These are phyloP conservation scores for Yamadazyma kanchanaburiensis DNA, from an alignment of 1,139 yeast genomes.

Conservation along the genomic window DNA sequence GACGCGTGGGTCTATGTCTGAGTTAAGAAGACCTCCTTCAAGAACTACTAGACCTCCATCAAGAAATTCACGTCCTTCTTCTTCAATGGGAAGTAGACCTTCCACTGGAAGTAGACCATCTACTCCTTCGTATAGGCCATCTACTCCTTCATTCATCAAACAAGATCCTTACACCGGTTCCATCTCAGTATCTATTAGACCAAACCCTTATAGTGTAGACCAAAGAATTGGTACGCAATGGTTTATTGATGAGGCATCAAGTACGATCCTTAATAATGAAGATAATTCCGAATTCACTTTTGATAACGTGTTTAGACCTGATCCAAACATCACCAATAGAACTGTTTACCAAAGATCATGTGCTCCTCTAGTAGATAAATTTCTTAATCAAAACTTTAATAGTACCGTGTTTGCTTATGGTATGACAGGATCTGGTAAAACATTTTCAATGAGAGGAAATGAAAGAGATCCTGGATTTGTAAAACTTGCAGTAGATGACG, in stretches of 20 bases:
- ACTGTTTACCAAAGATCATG: slow-evolving; percentile 65
- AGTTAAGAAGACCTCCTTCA: slow-evolving; percentile 22
- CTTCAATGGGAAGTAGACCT: slow-evolving; percentile 15
- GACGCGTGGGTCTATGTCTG: slow-evolving; percentile 17
- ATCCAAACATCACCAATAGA: slow-evolving; percentile 40
- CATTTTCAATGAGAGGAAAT: slow-evolving; percentile 85
- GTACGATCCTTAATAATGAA: slow-evolving; percentile 45
- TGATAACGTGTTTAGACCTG: slow-evolving; percentile 71
- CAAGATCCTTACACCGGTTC: slow-evolving; percentile 48
- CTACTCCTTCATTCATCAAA: slow-evolving; percentile 31
- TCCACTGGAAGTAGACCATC: slow-evolving; percentile 12
- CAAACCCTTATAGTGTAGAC: slow-evolving; percentile 42
- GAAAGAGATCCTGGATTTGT: slow-evolving; percentile 72
- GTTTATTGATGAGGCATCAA: slow-evolving; percentile 38
- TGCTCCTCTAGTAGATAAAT: slow-evolving; percentile 57
- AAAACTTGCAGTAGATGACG: slow-evolving; percentile 65
- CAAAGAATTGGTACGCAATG: slow-evolving; percentile 29
- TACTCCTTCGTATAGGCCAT: slow-evolving; percentile 42
- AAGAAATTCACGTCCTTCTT: slow-evolving; percentile 2
- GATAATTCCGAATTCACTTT: slow-evolving; percentile 59
- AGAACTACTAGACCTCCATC: not conserved
- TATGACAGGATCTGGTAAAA: slow-evolving; percentile 85
- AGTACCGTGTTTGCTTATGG: slow-evolving; percentile 96
- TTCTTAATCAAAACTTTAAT: slow-evolving; percentile 71
- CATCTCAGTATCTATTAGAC: slow-evolving; percentile 51